Evolutionary conservation across 257 asterid species (phyloP), one percentile per base, ranked within the genome.

Genomic region (Ajuga chamaepitys): DNA sequence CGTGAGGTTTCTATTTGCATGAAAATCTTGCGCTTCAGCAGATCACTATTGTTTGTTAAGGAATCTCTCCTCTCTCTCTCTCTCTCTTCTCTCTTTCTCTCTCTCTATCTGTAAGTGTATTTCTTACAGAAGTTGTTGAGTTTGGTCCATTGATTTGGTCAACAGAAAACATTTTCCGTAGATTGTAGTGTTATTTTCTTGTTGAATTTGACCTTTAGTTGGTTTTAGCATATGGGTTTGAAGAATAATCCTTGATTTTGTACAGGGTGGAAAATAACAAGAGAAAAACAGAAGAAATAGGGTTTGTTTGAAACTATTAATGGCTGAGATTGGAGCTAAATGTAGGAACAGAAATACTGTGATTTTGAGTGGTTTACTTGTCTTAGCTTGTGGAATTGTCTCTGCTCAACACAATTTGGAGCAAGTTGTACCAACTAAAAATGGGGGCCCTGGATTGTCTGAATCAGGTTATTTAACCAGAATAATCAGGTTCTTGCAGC

Each of bases 301-400:
- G 66, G 32, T 50, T 71, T 35, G 44, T 32, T 20, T 64, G 48
- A 63, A 28, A 58, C 44, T 45, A 42, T 75, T 67, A 58, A 81
- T 84, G 90, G 87, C 80, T 64, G 77, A 45, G 65, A 37, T 68
- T 61, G 82, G 82, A 46, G 75, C 47, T 30, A 68, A 48, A 46
- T 73, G 61, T 58, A 62, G 52, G 64, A 57, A 62, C 41, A 48
- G 65, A 50, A 68, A 7, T 34, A 13, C 44, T 73, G 48, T 75
- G 63, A 40, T 64, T 58, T 58, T 77, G 75, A 42, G 40, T 66
- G 66, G 64, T 72, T 56, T 74, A 28, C 64, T 81, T 25, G 60
- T 73, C 65, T 56, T 77, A 46, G 81, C 81, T 37, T 75, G 72
- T 67, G 73, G 64, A 10, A 30, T 64, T 73, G 82, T 67, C 34